Evolutionary conservation across 192 early-diverging fungal genomes (phyloP), one percentile per base, ranked within the genome.

Genomic region (Coemansia umbellata): DNA sequence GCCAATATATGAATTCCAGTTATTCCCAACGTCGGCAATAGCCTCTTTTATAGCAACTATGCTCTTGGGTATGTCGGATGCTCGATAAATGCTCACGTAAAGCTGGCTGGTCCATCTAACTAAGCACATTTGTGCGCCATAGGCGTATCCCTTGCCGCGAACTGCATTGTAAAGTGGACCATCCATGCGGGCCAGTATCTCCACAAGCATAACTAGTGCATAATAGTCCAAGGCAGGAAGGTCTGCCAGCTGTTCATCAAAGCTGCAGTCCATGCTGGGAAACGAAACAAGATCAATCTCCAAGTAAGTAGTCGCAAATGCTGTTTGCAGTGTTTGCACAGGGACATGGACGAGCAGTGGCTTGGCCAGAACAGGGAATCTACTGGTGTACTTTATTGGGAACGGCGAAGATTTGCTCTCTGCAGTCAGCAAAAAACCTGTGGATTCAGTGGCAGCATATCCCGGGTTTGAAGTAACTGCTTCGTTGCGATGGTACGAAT

Each of bases 121-220:
- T 13, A 81, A 57, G 21, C 56, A 45, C 17, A 93, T 52, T 2
- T 74, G 77, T 9, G 82, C 81, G 51, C 81, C 87, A 60, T 93
- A 93, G 0, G 91, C 87, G 47, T 81, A 89, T 18, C 87, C 85
- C 22, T 74, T 72, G 13, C 90, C 90, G 31, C 91, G 82, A 19
- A 91, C 80, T 0, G 84, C 82, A 8, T 77, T 85, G 71, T 84
- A 89, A 4, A 94, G 67, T 0, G 88, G 88, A 0, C 91, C 91
- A 39, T 91, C 90, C 3, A 77, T 70, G 19, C 85, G 77, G 8
- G 84, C 81, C 6, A 94, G 61, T 9, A 92, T 57, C 48, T 86
- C 84, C n/a, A 79, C 66, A 17, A 94, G 63, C 24, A 91, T 60
- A 1, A 50, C 32, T 3, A 91, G 81, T 32, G 82, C 78, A 31